phyloP scores from a whole-genome alignment of 768 basidiomycete species.

The Lactifluus echinatus region DNA sequence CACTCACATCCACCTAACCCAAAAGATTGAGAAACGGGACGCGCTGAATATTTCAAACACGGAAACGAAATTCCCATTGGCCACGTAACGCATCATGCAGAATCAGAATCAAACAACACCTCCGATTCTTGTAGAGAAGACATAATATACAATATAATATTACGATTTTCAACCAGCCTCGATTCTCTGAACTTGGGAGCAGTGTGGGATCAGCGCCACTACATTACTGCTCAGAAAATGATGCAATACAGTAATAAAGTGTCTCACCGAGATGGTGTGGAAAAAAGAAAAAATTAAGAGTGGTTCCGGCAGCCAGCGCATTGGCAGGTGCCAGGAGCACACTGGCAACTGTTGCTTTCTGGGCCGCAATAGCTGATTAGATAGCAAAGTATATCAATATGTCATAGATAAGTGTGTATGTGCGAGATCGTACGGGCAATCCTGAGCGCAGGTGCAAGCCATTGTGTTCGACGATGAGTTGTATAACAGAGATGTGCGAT shows the following conservation, averaged over 20 bases:
- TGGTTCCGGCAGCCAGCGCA: constrained; percentile 16
- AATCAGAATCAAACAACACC: neutral
- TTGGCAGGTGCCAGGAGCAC: constrained; percentile 1
- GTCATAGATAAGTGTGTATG: neutral
- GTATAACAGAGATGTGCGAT: neutral
- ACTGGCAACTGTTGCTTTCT: constrained; percentile 5
- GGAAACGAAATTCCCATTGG: neutral
- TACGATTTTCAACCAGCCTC: neutral
- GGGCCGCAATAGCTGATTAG: constrained; percentile 3
- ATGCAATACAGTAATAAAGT: too few species aligned
- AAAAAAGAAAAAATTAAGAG: too few species aligned
- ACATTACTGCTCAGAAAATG: neutral
- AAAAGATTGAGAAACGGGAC: too few species aligned
- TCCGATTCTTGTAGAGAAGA: neutral
- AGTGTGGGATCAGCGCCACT: neutral
- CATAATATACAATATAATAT: neutral
- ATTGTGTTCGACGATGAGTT: neutral
- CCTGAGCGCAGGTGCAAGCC: constrained; percentile 5
- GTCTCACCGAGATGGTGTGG: neutral
- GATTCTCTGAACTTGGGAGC: neutral
- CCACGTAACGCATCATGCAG: neutral
- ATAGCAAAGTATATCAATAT: neutral
- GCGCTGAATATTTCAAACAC: neutral
- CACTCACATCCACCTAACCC: too few species aligned
- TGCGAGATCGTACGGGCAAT: constrained; percentile 5